Conservation (phyloP, 139 green algal species). For the Pleodorina starrii region DNA sequence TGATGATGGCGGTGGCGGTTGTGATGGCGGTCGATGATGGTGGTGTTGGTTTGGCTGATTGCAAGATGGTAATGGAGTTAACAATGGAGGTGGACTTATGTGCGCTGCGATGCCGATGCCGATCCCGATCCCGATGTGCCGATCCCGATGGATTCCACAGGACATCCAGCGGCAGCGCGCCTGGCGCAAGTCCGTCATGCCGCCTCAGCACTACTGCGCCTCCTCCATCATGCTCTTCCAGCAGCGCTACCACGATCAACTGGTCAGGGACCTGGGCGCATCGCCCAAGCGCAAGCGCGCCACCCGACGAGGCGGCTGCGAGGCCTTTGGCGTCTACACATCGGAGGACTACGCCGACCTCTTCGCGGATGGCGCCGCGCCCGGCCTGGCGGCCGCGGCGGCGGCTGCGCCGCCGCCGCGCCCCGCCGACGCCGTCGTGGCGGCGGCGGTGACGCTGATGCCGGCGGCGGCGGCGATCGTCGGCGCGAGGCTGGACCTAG, state of each 20-base stretch:
- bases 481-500: constrained; percentile 14
- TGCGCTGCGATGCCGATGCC: too few species aligned
- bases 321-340: constrained; percentile 29
- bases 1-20: too few species aligned
- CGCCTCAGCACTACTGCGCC: background rate
- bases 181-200: constrained; percentile 42
- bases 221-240: constrained; percentile 52
- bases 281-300: background rate
- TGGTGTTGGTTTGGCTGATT: too few species aligned
- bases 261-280: constrained; percentile 36
- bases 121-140: too few species aligned
- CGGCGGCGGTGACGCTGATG: constrained; percentile 29
- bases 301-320: background rate
- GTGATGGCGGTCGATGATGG: too few species aligned
- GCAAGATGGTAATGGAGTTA: too few species aligned
- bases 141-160: too few species aligned
- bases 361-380: background rate
- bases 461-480: constrained; percentile 23
- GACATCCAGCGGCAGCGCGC: constrained; percentile 41
- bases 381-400: background rate
- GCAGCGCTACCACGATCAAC: constrained; percentile 45
- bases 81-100: too few species aligned
- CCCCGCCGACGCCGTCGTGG: background rate
- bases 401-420: background rate
- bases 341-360: constrained; percentile 39